These are phyloP conservation scores for Eucalyptus marginata DNA, from an alignment of 345 rosid genomes.

Conservation along the genomic window DNA sequence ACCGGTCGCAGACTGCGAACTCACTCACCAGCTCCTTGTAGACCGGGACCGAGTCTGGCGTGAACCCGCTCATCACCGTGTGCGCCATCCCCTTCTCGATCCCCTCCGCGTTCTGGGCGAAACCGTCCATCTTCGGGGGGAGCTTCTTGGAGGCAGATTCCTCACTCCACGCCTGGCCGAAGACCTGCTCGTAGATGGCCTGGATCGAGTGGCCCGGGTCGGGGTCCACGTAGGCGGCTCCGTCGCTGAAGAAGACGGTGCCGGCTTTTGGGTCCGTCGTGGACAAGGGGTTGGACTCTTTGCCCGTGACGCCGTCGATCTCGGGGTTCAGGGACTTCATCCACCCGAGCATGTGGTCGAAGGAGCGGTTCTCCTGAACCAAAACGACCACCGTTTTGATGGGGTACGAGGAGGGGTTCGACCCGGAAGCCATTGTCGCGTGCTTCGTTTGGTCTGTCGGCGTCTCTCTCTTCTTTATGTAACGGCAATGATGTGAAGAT, in stretches of 20 bases:
- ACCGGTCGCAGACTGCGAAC: constrained; percentile 3
- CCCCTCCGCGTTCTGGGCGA: background rate
- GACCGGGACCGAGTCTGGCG: background rate
- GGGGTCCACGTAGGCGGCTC: constrained; percentile 53
- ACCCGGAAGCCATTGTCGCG: background rate
- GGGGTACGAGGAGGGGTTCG: constrained; percentile 15
- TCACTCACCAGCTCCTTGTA: background rate
- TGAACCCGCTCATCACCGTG: constrained; percentile 3
- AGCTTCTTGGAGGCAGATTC: constrained; percentile 17
- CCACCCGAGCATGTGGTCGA: constrained; percentile 89
- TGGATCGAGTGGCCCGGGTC: constrained; percentile 84
- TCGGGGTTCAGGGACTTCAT: constrained; percentile 55
- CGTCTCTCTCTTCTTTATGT: background rate
- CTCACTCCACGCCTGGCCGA: constrained; percentile 51
- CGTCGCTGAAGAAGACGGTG: constrained; percentile 21
- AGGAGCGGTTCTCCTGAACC: constrained; percentile 91
- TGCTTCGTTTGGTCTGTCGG: background rate
- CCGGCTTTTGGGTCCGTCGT: constrained; percentile 31
- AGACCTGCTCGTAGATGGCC: constrained; percentile 78
- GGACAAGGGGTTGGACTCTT: constrained; percentile 55
- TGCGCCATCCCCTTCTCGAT: background rate
- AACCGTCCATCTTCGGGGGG: constrained; percentile 11
- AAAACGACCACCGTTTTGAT: constrained; percentile 72
- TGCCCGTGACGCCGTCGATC: constrained; percentile 60
- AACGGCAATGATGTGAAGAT: background rate